Evolutionary conservation across 2,329 filamentous ascomycete species (phyloP).

Genomic region (Raffaelea arxii): DNA sequence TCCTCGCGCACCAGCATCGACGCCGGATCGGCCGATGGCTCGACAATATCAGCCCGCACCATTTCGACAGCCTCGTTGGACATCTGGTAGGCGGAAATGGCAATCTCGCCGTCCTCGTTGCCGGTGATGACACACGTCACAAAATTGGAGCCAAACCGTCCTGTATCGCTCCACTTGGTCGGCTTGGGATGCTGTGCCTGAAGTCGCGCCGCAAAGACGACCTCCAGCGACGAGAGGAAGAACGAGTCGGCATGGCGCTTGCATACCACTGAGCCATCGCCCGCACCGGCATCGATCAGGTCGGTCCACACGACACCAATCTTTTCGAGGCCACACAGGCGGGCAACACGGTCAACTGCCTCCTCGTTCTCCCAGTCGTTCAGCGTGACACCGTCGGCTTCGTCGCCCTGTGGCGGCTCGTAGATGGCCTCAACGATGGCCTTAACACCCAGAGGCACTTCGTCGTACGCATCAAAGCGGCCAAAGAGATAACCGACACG

Average conservation of each 20-base stretch:
- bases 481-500: slow-evolving; percentile 87
- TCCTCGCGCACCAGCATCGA: slow-evolving; percentile 94
- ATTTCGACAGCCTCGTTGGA: slow-evolving; percentile 96
- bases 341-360: slow-evolving; percentile 71
- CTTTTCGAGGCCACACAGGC: slow-evolving; percentile 73
- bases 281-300: slow-evolving; percentile 68
- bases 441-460: slow-evolving; percentile 89
- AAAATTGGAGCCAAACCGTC: slow-evolving; percentile 89
- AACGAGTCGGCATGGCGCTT: slow-evolving; percentile 94
- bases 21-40: slow-evolving; percentile 84
- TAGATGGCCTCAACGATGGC: slow-evolving; percentile 96
- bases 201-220: slow-evolving; percentile 77
- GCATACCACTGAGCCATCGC: slow-evolving; percentile 82
- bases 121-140: slow-evolving; percentile 95
- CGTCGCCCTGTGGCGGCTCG: slow-evolving; percentile 84
- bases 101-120: slow-evolving; percentile 79
- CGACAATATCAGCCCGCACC: slow-evolving; percentile 88
- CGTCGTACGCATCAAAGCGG: slow-evolving; percentile 78
- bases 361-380: slow-evolving; percentile 78
- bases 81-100: slow-evolving; percentile 85
- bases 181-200: slow-evolving; percentile 83
- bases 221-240: slow-evolving; percentile 84
- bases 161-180: slow-evolving; percentile 95
- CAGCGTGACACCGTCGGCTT: slow-evolving; percentile 79
- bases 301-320: slow-evolving; percentile 95